Evolutionary conservation across 306 rosid genomes (phyloP).

Genomic region (Castanopsis chinensis): DNA sequence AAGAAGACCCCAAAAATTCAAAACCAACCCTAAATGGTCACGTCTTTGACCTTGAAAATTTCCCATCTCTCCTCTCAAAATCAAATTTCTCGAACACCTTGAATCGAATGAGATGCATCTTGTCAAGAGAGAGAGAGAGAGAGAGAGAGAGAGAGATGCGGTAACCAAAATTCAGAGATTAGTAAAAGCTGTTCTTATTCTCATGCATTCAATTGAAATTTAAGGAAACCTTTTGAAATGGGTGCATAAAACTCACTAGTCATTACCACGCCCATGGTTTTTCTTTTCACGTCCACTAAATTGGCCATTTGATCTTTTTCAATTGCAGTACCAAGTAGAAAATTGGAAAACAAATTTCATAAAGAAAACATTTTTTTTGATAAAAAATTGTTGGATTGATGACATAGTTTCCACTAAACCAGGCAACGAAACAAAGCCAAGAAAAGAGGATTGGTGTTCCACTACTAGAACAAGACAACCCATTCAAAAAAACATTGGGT

Average conservation of each 20-base stretch:
- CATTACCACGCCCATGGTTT: no score
- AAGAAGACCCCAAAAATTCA: neutral
- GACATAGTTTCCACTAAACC: constrained; percentile 25
- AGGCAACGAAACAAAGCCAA: neutral
- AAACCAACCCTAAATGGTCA: neutral
- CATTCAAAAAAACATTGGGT: neutral
- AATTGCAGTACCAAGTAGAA: neutral
- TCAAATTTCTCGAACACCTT: no score
- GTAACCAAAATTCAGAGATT: no score
- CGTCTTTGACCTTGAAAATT: neutral
- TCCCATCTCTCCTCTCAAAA: no score
- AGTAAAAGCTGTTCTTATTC: no score
- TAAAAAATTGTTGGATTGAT: neutral
- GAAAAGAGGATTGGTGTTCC: neutral
- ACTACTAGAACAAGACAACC: neutral
- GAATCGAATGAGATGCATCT: no score
- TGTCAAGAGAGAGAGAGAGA: no score
- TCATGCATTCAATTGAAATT: no score
- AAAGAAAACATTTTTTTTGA: neutral
- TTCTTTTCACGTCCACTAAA: no score
- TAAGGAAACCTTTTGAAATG: no score
- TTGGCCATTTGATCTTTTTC: neutral
- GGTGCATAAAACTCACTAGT: no score
- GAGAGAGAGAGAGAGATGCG: no score
- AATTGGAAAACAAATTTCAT: neutral